Evolutionary conservation across 2,329 filamentous ascomycete species (phyloP), one percentile per base, ranked within the genome.

Genomic region (Exophiala xenobiotica): DNA sequence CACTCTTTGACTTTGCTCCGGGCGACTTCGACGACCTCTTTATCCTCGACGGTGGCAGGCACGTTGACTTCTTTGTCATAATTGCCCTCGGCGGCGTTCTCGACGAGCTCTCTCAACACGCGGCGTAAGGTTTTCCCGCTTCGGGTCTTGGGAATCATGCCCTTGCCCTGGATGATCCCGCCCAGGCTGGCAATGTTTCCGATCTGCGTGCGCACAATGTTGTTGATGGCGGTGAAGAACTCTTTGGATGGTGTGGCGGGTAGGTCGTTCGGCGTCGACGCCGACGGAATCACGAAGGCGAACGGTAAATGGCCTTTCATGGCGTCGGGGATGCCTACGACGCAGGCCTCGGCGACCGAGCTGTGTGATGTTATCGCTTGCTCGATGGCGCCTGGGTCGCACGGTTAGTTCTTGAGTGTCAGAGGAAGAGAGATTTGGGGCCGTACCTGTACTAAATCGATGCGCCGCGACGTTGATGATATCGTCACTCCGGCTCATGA

Each of bases 401-500:
- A 12, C 38, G 29, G 46, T 48, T 40, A 55, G 44, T 23, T 19
- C 5, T 19, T 22, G 51, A 40, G 4, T 6, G 31, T 16, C 33
- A 38, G 31, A 33, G 19, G 38, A 45, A 31, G 18, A 37, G n/a
- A 33, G 40, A 27, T 33, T 31, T 24, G 8, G 18, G 3, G n/a
- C 68, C 77, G 62, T 75, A 87, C 87, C 89, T 8, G 90, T 96
- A 57, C 87, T 92, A 55, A 96, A 85, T 11, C 91, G 82, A 72
- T 96, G 91, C 4, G 91, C 90, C 33, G 90, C 91, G n/a, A 96
- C 91, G 65, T 96, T 96, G 65, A 96, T 90, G 53, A 96, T 86
- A 68, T 96, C 91, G 71, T 96, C 91, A 24, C 78, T 78, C 46
- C 82, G 69, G 3, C 77, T 75, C 79, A 85, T 84, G 60, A 86